phyloP scores from a whole-genome alignment of 176 grass and related monocot genomes.

The Carex cristatella region DNA sequence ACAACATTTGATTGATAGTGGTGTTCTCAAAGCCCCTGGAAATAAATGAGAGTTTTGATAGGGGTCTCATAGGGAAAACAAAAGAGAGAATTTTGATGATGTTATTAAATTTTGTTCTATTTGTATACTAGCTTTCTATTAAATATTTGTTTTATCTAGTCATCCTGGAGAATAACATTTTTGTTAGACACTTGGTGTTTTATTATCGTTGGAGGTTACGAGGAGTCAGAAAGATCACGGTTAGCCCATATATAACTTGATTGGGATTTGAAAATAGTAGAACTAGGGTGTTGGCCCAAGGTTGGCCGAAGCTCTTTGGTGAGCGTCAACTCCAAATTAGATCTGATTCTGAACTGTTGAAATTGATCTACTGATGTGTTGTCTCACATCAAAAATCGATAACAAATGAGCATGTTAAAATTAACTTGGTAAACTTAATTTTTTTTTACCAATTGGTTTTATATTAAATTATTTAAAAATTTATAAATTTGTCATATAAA shows the following conservation, averaged over 20 bases:
- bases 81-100: constrained; percentile 4
- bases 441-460: no score
- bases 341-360: no score
- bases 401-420: no score
- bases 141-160: background rate
- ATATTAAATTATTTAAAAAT: no score
- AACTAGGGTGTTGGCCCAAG: no score
- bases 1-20: constrained; percentile 52
- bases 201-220: background rate
- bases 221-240: background rate
- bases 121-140: background rate
- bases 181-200: background rate
- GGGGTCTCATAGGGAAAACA: background rate
- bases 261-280: background rate
- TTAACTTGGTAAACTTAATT: no score
- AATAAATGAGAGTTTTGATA: constrained; percentile 20
- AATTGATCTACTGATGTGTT: no score
- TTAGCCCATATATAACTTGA: background rate
- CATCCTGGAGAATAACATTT: background rate
- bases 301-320: no score
- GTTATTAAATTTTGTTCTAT: background rate
- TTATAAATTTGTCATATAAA: no score
- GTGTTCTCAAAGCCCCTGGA: constrained; percentile 45
- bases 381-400: no score
- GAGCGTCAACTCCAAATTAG: no score